These are phyloP conservation scores for Hippophae gyantsensis DNA, from an alignment of 306 rosid genomes.

Conservation along the genomic window DNA sequence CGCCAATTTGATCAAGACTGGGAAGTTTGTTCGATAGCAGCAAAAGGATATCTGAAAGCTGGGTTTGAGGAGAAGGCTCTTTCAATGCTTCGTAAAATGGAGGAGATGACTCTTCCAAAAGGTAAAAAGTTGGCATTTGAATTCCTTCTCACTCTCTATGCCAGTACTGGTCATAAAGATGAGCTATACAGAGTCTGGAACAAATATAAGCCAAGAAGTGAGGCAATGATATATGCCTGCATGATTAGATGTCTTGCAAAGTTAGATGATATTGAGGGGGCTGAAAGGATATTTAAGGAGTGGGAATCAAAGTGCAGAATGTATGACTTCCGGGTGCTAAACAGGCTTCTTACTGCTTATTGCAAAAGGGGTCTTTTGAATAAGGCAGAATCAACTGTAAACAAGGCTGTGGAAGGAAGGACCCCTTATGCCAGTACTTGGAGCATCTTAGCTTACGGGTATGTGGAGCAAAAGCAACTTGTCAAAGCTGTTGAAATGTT, in stretches of 20 bases:
- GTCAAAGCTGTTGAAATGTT: slow-evolving; percentile 24
- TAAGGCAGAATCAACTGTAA: slow-evolving; percentile 23
- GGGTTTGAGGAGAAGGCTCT: slow-evolving; percentile 22
- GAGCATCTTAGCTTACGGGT: slow-evolving; percentile 30
- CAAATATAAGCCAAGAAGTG: slow-evolving; percentile 18
- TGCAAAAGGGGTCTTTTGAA: slow-evolving; percentile 30
- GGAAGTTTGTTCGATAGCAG: slow-evolving; percentile 30
- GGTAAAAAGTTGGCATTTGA: slow-evolving; percentile 10
- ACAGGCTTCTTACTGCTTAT: slow-evolving; percentile 28
- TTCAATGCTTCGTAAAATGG: slow-evolving; percentile 25
- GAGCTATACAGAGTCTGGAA: slow-evolving; percentile 32
- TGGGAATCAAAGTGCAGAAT: slow-evolving; percentile 25
- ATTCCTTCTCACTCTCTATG: slow-evolving; percentile 29
- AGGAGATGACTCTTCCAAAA: slow-evolving; percentile 6
- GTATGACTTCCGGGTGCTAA: slow-evolving; percentile 31
- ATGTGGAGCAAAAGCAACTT: slow-evolving; percentile 13
- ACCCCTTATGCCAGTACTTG: slow-evolving; percentile 23
- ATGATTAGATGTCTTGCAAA: slow-evolving; percentile 28
- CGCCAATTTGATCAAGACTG: slow-evolving; percentile 10
- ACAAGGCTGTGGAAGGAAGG: slow-evolving; percentile 20
- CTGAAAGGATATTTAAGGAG: slow-evolving; percentile 28
- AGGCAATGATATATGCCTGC: slow-evolving; percentile 17
- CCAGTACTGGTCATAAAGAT: slow-evolving; percentile 14
- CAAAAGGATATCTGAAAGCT: slow-evolving; percentile 29
- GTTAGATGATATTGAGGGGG: slow-evolving; percentile 30